Conservation (phyloP, 495 filamentous ascomycete genomes). For the Podospora australis region DNA sequence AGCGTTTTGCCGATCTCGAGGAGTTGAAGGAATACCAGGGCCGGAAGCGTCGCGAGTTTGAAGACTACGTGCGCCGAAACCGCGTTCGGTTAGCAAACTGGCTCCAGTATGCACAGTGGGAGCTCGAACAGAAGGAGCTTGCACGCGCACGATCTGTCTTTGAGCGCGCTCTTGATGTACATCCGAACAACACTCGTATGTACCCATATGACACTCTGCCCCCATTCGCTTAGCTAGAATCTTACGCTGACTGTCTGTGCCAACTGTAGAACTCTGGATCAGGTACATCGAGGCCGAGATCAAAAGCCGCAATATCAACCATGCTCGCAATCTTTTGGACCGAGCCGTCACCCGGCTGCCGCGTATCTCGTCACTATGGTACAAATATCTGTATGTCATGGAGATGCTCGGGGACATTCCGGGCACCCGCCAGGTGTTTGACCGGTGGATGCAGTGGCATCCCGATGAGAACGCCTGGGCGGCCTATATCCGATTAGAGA, state of each 20-base stretch:
- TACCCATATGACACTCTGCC: slow-evolving; percentile 42
- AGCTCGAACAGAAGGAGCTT: slow-evolving; percentile 97
- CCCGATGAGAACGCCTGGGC: slow-evolving; percentile 93
- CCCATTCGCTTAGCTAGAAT: too few species aligned
- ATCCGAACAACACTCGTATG: slow-evolving; percentile 72
- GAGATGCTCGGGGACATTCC: slow-evolving; percentile 92
- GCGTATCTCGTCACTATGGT: slow-evolving; percentile 92
- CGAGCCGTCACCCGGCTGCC: slow-evolving; percentile 91
- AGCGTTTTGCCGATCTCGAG: slow-evolving; percentile 92
- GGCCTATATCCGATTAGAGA: slow-evolving; percentile 94
- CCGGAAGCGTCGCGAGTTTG: slow-evolving; percentile 91
- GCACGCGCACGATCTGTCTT: slow-evolving; percentile 94
- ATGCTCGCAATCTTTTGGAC: slow-evolving; percentile 90
- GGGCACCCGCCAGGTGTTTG: slow-evolving; percentile 90
- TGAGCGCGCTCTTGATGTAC: slow-evolving; percentile 90
- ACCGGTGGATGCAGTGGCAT: slow-evolving; percentile 98
- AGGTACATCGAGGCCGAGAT: slow-evolving; percentile 95
- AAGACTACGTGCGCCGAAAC: slow-evolving; percentile 95
- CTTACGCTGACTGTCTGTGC: background rate
- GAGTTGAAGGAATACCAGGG: slow-evolving; percentile 97
- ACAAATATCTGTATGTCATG: slow-evolving; percentile 98
- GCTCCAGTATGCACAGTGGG: slow-evolving; percentile 97
- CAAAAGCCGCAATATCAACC: slow-evolving; percentile 94
- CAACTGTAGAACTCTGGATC: slow-evolving; percentile 46
- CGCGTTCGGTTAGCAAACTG: slow-evolving; percentile 96